Conservation (phyloP, 2,329 filamentous ascomycete genomes). For the Shiraia sp. region DNA sequence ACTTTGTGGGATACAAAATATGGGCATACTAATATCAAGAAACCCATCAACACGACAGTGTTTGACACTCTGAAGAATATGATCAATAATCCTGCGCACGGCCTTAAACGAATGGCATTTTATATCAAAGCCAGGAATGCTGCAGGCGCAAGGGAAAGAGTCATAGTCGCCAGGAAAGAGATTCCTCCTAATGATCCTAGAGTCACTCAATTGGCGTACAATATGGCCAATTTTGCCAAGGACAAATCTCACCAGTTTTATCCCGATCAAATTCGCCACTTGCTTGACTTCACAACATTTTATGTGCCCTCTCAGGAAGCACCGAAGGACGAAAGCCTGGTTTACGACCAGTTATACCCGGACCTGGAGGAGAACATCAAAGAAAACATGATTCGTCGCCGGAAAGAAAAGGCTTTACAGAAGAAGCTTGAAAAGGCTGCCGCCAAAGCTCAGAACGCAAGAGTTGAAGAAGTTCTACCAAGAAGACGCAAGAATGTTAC, state of each 20-base stretch:
- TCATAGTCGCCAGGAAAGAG: constrained; percentile 54
- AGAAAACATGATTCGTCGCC: constrained; percentile 17
- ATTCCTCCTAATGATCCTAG: constrained; percentile 50
- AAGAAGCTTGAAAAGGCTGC: constrained; percentile 20
- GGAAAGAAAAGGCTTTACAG: constrained; percentile 17
- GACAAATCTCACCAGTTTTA: constrained; percentile 36
- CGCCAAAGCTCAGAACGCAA: constrained; percentile 22
- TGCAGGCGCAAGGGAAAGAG: constrained; percentile 50
- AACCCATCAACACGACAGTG: constrained; percentile 58
- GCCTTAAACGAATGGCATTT: constrained; percentile 54
- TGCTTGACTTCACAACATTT: constrained; percentile 25
- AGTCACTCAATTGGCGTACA: constrained; percentile 54
- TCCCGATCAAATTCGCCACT: constrained; percentile 34
- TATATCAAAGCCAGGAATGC: constrained; percentile 20
- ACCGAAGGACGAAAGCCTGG: constrained; percentile 34
- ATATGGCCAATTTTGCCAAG: constrained; percentile 51
- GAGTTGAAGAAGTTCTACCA: constrained; percentile 17
- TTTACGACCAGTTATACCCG: constrained; percentile 26
- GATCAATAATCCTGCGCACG: constrained; percentile 49
- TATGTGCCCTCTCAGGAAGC: constrained; percentile 20
- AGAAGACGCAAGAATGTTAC: constrained; percentile 7
- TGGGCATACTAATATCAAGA: constrained; percentile 39
- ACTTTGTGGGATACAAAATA: constrained; percentile 56
- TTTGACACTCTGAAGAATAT: constrained; percentile 55
- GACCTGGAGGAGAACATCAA: constrained; percentile 24